Conservation (phyloP, 345 rosid genomes). For the Arabis alpina region DNA sequence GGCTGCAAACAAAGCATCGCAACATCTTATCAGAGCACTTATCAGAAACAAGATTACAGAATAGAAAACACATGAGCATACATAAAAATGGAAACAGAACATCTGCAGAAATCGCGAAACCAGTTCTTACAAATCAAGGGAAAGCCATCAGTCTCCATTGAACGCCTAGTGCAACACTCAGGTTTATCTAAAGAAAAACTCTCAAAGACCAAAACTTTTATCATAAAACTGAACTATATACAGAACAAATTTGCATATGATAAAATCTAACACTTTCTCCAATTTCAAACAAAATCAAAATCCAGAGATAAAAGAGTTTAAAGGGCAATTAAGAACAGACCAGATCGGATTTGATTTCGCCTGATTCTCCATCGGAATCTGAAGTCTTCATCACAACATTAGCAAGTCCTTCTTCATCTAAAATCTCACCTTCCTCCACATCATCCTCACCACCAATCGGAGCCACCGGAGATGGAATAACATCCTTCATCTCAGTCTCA, state of each 20-base stretch:
- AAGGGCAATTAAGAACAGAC: slow-evolving; percentile 65
- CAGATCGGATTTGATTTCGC: slow-evolving; percentile 51
- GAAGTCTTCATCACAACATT: slow-evolving; percentile 16
- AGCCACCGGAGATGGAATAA: slow-evolving; percentile 26
- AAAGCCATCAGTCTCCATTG: slow-evolving; percentile 78
- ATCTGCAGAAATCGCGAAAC: slow-evolving; percentile 43
- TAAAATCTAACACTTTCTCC: slow-evolving; percentile 3
- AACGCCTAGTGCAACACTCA: slow-evolving; percentile 71
- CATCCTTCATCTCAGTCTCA: slow-evolving; percentile 33
- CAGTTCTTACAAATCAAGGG: slow-evolving; percentile 85
- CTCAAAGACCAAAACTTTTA: slow-evolving; percentile 55
- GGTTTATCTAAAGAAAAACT: slow-evolving; percentile 54
- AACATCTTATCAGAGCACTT: slow-evolving; percentile 29
- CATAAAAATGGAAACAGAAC: slow-evolving; percentile 30
- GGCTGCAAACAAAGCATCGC: slow-evolving; percentile 49
- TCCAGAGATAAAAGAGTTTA: not conserved
- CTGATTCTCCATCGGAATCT: slow-evolving; percentile 45
- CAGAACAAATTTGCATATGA: not conserved
- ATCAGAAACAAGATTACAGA: slow-evolving; percentile 3
- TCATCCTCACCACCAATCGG: slow-evolving; percentile 58
- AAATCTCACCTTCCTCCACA: slow-evolving; percentile 98
- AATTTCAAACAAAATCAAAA: slow-evolving; percentile 6
- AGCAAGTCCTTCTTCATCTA: slow-evolving; percentile 59
- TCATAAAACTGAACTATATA: slow-evolving; percentile 40
- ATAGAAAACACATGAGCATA: slow-evolving; percentile 26